Base-by-base conservation (phyloP, 108 stramenopile genomes). In the Nitzschia sp. region DNA sequence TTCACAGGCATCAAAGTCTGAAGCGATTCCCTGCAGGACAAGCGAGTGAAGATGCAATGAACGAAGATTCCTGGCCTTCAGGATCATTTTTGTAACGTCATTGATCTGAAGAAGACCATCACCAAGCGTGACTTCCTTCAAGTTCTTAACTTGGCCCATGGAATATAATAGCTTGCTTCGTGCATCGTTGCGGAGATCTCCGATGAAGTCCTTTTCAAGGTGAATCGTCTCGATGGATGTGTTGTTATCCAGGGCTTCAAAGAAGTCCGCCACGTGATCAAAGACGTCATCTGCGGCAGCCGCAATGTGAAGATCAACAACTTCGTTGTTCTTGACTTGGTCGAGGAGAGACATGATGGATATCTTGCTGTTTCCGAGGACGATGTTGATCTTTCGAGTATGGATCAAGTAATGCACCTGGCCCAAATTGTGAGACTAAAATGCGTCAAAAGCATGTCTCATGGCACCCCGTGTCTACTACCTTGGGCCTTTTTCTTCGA, bases 121-220 rank as follows among this genome's bases (percentile, higher is more conserved):
- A 3, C 11, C 48, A 8, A 65, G 30, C 15, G 35, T 35, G 26
- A 65, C 46, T 47, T 26, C 36, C 28, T 31, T 46, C 9, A 65
- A 29, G 15, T 32, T 29, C 26, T 35, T n/a, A 27, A 65, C 25
- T 13, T 28, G 25, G 2, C 47, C 64, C 21, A 65, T 28, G 3
- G 64, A 32, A 3, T 49, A 24, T 28, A 65, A 5, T 2, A 65
- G 19, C 26, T 24, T 19, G 6, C 2, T 2, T 13, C 64, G 64
- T 49, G 27, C 17, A 49, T 46, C 46, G 15, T 47, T 27, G 27
- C 64, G 45, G 25, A 65, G 45, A 19, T 49, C 46, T 15, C 47
- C 64, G 5, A 65, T 24, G 30, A 65, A 65, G 13, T 65, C 47
- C 30, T 48, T n/a, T 65, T 65, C 64, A 5, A 65, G 36, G 3